Percentiles rank a stretch among this genome's conserved stretches.
Conservation (phyloP, 805 yeast genomes). For the Torulaspora maleeae region DNA sequence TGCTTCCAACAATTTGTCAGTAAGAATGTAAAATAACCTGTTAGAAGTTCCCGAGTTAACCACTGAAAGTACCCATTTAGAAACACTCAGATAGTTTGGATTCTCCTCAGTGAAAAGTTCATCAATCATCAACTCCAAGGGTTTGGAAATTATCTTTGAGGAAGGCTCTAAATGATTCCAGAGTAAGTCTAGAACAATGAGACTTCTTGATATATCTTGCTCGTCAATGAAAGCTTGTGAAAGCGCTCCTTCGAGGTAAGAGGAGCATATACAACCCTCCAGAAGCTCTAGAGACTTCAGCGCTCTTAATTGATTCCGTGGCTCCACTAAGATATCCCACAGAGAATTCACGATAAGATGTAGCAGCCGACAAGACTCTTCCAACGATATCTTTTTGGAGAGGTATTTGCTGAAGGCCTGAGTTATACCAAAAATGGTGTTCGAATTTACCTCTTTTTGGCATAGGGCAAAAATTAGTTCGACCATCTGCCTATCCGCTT, state of each 20-base stretch:
- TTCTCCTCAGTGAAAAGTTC: slow-evolving; percentile 45
- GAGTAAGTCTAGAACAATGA: slow-evolving; percentile 55
- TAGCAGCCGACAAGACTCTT: slow-evolving; percentile 23
- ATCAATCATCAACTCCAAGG: slow-evolving; percentile 65
- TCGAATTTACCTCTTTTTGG: slow-evolving; percentile 6
- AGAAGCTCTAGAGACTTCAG: slow-evolving; percentile 61
- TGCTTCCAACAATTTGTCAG: slow-evolving; percentile 49
- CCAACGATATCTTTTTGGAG: slow-evolving; percentile 23
- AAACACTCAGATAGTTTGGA: slow-evolving; percentile 41
- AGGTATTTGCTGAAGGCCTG: slow-evolving; percentile 33
- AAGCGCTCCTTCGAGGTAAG: slow-evolving; percentile 69
- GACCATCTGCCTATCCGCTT: slow-evolving; percentile 37
- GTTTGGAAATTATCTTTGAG: slow-evolving; percentile 44
- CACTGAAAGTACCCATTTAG: slow-evolving; percentile 46
- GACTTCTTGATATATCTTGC: slow-evolving; percentile 38
- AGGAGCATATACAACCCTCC: slow-evolving; percentile 47
- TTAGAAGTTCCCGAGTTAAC: slow-evolving; percentile 52
- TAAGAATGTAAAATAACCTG: slow-evolving; percentile 54
- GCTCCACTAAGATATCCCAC: slow-evolving; percentile 52
- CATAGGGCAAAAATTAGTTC: slow-evolving; percentile 22
- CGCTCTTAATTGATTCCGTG: slow-evolving; percentile 62
- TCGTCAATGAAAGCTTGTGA: slow-evolving; percentile 48
- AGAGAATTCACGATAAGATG: slow-evolving; percentile 38
- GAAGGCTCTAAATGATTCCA: slow-evolving; percentile 66
- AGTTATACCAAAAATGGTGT: slow-evolving; percentile 29